These are phyloP conservation scores for Podosphaera fusca DNA, from an alignment of 2,329 filamentous ascomycete species.

Conservation along the genomic window DNA sequence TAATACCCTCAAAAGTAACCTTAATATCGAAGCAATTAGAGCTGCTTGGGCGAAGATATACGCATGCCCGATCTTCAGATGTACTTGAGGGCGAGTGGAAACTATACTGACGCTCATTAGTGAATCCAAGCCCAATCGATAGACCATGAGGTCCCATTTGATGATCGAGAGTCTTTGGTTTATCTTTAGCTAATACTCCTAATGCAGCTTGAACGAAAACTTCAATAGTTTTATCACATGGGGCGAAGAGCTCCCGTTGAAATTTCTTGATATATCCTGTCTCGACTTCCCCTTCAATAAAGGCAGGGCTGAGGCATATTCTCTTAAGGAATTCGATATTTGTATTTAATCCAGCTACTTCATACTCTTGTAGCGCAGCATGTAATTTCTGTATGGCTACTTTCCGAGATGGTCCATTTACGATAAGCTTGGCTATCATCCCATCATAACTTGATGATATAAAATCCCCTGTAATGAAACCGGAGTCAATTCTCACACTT, in stretches of 20 bases:
- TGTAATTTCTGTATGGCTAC: constrained; percentile 66
- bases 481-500: constrained; percentile 75
- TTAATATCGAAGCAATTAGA: constrained; percentile 19
- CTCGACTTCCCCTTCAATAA: constrained; percentile 72
- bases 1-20: constrained; percentile 24
- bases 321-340: constrained; percentile 94
- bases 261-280: constrained; percentile 93
- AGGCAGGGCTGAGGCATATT: constrained; percentile 58
- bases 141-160: constrained; percentile 20
- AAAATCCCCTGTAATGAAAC: constrained; percentile 75
- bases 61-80: constrained; percentile 5
- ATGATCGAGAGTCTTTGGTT: constrained; percentile 9
- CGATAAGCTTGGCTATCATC: constrained; percentile 97
- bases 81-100: constrained; percentile 6
- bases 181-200: constrained; percentile 36
- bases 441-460: constrained; percentile 92
- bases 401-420: constrained; percentile 54
- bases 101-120: constrained; percentile 10
- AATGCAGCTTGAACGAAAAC: constrained; percentile 73
- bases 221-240: constrained; percentile 38
- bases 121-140: constrained; percentile 26
- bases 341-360: constrained; percentile 78
- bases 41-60: constrained; percentile 13
- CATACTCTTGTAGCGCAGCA: constrained; percentile 63
- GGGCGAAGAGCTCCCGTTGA: constrained; percentile 51